Base-by-base conservation (phyloP, 2,329 filamentous ascomycete genomes). In the Aspergillus transmontanensis region DNA sequence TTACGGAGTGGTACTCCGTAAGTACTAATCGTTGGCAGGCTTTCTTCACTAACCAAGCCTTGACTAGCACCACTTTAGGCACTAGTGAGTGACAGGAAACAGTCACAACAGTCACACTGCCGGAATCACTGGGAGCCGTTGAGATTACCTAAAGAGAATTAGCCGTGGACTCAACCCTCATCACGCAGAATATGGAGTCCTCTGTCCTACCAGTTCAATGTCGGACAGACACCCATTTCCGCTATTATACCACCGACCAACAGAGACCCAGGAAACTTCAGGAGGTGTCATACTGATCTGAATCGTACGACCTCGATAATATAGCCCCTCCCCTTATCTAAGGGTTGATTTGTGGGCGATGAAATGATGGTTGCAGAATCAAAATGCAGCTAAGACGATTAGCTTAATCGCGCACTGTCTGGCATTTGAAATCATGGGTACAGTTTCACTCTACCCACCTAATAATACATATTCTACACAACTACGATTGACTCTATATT, bases 141-240 rank as follows among this genome's bases (percentile, higher is more conserved):
- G 51, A 55, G 23, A 55, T 55, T 55, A 55, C 51, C 51, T 23
- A 55, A 55, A 55, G 51, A 26, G 32, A 39, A 55, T 41, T 55
- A 55, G 48, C 48, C 48, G 28, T 34, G n/a, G n/a, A 51, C 48
- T 51, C 28, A 51, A 34, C 48, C 48, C 28, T 51, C 16, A n/a
- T 28, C 23, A 50, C 26, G n/a, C 11, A n/a, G 19, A 32, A 51
- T 51, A n/a, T 51, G 9, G 48, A 51, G 45, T 28, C 9, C 23
- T 28, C 45, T 6, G 12, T 51, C 28, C 51, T 21, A 16, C 32
- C 32, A 5, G 32, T 36, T 39, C 51, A 36, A 55, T 3, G 34
- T 39, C 21, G 6, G 21, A 55, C 51, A 55, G 23, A 55, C 12
- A 23, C 14, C 51, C 6, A 26, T 11, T 19, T n/a, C 28, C 36